Conservation (phyloP, 805 yeast genomes). For the Millerozyma acaciae region DNA sequence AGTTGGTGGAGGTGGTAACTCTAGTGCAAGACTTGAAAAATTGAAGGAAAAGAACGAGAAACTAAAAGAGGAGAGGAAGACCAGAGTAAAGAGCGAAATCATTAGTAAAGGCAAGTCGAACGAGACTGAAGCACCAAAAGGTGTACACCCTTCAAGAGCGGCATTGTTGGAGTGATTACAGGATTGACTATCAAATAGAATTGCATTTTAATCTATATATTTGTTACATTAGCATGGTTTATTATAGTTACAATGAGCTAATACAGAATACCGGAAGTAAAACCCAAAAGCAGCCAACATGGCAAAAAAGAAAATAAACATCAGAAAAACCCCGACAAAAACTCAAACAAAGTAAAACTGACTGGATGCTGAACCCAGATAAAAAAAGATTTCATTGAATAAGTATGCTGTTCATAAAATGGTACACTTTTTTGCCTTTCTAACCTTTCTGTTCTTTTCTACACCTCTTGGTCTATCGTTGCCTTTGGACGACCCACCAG, state of each 20-base stretch:
- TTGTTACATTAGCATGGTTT: slow-evolving; percentile 1
- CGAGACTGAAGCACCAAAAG: slow-evolving; percentile 7
- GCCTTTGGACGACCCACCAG: slow-evolving; percentile 3
- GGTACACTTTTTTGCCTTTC: slow-evolving; percentile 36
- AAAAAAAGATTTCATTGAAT: not conserved
- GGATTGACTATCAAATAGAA: not conserved
- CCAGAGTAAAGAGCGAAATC: slow-evolving; percentile 37
- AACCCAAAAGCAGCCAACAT: too few species aligned
- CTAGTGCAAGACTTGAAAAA: slow-evolving; percentile 60
- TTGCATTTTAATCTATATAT: not conserved
- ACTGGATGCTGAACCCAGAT: slow-evolving; percentile 1
- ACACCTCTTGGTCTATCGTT: slow-evolving; percentile 5
- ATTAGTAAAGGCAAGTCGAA: slow-evolving; percentile 18
- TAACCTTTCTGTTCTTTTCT: slow-evolving; percentile 24
- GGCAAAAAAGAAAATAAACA: too few species aligned
- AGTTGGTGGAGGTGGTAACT: slow-evolving; percentile 97
- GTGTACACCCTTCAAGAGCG: slow-evolving; percentile 68
- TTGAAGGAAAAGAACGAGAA: slow-evolving; percentile 75
- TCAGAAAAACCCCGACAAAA: too few species aligned
- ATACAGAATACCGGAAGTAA: slow-evolving; percentile 1
- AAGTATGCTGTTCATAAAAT: slow-evolving; percentile 25
- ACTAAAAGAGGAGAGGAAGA: slow-evolving; percentile 64
- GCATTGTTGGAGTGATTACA: slow-evolving; percentile 33
- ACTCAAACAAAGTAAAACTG: too few species aligned
- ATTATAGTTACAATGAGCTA: slow-evolving; percentile 3